Conservation (phyloP, 179 eudicot genomes). For the Carnegiea gigantea region DNA sequence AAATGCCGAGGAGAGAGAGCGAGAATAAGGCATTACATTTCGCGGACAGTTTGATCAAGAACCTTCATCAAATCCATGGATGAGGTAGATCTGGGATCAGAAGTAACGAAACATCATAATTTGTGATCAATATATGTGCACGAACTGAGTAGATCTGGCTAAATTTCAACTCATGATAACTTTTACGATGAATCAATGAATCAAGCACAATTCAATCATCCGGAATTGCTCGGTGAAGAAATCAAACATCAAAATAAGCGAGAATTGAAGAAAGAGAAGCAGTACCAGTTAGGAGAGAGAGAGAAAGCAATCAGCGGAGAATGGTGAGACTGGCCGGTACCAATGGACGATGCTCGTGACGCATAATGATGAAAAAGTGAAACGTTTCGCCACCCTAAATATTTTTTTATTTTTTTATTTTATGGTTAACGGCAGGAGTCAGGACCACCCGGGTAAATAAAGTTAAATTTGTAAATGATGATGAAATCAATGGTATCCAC, state of each 20-base stretch:
- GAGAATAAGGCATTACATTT: slow-evolving; percentile 50
- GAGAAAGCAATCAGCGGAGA: not conserved
- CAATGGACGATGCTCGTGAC: slow-evolving; percentile 14
- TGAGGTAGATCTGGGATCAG: slow-evolving; percentile 28
- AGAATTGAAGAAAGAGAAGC: not conserved
- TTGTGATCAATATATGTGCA: not conserved
- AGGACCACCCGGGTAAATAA: too few species aligned
- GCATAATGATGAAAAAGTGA: not conserved
- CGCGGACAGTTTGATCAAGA: slow-evolving; percentile 96
- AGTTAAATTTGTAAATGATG: too few species aligned
- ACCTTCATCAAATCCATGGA: slow-evolving; percentile 98
- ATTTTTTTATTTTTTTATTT: not conserved
- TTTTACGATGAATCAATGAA: not conserved
- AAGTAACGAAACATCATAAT: not conserved
- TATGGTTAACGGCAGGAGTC: too few species aligned
- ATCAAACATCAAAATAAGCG: not conserved
- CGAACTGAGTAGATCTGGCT: slow-evolving; percentile 21
- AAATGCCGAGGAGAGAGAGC: not conserved
- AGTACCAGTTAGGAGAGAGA: slow-evolving; percentile 16
- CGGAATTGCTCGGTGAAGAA: not conserved
- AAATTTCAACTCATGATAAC: not conserved
- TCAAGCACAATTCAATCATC: not conserved
- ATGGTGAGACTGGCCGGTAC: slow-evolving; percentile 3
- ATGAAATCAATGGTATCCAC: too few species aligned
- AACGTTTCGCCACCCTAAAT: not conserved